A percentile compares a stretch with the other conserved stretches of the same genome.
phyloP scores from a whole-genome alignment of 495 filamentous ascomycete species.

The Penicillium canescens region DNA sequence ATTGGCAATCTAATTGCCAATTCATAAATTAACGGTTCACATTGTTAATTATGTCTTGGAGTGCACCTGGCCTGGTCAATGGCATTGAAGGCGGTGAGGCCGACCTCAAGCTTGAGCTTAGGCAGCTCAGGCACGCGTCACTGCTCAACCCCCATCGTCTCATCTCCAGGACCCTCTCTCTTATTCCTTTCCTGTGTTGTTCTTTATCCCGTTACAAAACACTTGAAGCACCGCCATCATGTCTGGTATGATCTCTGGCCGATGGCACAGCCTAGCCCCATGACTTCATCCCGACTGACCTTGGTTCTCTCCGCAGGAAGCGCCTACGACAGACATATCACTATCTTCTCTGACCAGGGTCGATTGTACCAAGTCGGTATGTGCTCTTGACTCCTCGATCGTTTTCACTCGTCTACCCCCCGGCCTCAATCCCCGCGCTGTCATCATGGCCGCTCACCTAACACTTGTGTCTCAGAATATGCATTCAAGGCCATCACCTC shows the following conservation, averaged over 20 bases:
- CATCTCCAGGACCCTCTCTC: constrained; percentile 14
- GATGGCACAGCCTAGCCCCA: constrained; percentile 18
- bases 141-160: constrained; percentile 26
- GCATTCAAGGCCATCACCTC: constrained; percentile 99
- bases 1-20: too few species aligned
- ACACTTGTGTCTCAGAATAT: constrained; percentile 71
- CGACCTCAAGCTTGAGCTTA: constrained; percentile 42
- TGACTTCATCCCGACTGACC: constrained; percentile 43
- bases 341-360: constrained; percentile 99
- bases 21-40: too few species aligned
- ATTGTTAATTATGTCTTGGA: too few species aligned
- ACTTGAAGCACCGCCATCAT: constrained; percentile 31
- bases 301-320: constrained; percentile 62
- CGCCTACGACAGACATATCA: constrained; percentile 98
- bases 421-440: not conserved
- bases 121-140: constrained; percentile 48
- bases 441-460: constrained; percentile 25
- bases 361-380: constrained; percentile 98
- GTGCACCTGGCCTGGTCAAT: not conserved
- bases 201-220: constrained; percentile 10
- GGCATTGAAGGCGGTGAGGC: constrained; percentile 25
- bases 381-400: constrained; percentile 37
- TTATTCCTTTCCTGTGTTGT: constrained; percentile 9
- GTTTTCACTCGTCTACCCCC: not conserved
- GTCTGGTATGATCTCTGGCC: constrained; percentile 38